Conservation (phyloP, 805 yeast species). For the Wickerhamomyces sydowiorum region DNA sequence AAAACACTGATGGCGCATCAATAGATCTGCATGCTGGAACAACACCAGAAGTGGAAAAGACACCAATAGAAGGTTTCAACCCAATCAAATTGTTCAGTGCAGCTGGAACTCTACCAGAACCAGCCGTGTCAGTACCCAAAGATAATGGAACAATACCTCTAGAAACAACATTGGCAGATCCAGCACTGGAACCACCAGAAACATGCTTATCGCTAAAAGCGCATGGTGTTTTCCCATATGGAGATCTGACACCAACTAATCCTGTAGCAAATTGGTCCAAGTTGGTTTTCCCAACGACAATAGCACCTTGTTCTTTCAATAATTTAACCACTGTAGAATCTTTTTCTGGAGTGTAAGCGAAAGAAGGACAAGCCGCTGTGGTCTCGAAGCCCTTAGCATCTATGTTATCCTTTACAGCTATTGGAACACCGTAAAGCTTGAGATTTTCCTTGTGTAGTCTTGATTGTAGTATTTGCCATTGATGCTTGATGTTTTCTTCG, state of each 20-base stretch:
- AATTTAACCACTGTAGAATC: conserved; percentile 74
- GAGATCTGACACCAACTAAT: conserved; percentile 90
- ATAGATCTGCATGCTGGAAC: conserved; percentile 95
- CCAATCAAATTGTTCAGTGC: conserved; percentile 89
- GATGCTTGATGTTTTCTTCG: conserved; percentile 57
- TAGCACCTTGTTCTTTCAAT: conserved; percentile 88
- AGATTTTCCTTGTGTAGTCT: conserved; percentile 45
- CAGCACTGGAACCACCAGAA: conserved; percentile 94
- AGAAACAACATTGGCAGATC: conserved; percentile 89
- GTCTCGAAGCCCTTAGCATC: conserved; percentile 80
- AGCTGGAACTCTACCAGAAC: conserved; percentile 97
- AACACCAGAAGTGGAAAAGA: conserved; percentile 83
- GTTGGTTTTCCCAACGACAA: conserved; percentile 89
- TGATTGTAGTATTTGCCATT: conserved; percentile 72
- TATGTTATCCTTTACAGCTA: conserved; percentile 92
- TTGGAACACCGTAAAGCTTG: conserved; percentile 89
- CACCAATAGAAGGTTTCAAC: conserved; percentile 88
- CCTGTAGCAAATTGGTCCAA: conserved; percentile 98
- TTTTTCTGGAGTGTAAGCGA: conserved; percentile 54
- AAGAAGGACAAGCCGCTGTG: conserved; percentile 95
- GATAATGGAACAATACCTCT: conserved; percentile 86
- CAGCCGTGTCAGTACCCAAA: conserved; percentile 96
- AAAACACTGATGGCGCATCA: conserved; percentile 86
- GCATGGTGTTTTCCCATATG: conserved; percentile 85
- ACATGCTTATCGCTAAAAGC: conserved; percentile 75